A percentile compares a stretch with the other conserved stretches of the same genome.
These are phyloP conservation scores for Platanthera zijinensis DNA, from an alignment of 106 monocot species.

Conservation along the genomic window DNA sequence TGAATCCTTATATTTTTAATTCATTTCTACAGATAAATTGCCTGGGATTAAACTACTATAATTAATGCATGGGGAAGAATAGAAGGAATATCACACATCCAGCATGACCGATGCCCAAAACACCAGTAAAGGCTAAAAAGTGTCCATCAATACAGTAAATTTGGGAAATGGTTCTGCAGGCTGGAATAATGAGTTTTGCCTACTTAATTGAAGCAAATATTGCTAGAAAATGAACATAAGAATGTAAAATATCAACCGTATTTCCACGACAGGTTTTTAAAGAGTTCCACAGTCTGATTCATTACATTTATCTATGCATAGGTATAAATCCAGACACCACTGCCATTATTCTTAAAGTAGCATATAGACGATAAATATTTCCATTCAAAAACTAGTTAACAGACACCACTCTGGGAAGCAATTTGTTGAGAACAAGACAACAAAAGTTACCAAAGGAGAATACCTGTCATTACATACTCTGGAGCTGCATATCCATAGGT, in stretches of 20 bases:
- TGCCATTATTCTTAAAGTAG: background rate
- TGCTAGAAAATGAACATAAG: background rate
- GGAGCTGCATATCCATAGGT: constrained; percentile 46
- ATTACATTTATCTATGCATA: background rate
- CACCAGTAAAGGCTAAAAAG: background rate
- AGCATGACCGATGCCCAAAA: background rate
- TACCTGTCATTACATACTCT: constrained; percentile 45
- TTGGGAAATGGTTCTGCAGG: background rate
- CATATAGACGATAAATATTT: background rate
- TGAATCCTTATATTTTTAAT: background rate
- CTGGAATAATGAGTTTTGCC: background rate
- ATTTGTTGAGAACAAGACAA: background rate
- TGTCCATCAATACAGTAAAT: background rate
- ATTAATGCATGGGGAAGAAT: background rate
- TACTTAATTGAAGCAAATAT: background rate
- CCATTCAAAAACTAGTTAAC: background rate
- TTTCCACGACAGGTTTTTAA: background rate
- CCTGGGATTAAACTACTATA: background rate
- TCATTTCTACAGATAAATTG: background rate
- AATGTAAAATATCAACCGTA: background rate
- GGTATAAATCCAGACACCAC: background rate
- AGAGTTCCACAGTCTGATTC: background rate
- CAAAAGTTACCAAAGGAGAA: background rate
- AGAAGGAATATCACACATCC: background rate
- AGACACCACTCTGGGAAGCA: background rate